Conservation (phyloP, 2,329 filamentous ascomycete species). For the Talaromyces sp. region DNA sequence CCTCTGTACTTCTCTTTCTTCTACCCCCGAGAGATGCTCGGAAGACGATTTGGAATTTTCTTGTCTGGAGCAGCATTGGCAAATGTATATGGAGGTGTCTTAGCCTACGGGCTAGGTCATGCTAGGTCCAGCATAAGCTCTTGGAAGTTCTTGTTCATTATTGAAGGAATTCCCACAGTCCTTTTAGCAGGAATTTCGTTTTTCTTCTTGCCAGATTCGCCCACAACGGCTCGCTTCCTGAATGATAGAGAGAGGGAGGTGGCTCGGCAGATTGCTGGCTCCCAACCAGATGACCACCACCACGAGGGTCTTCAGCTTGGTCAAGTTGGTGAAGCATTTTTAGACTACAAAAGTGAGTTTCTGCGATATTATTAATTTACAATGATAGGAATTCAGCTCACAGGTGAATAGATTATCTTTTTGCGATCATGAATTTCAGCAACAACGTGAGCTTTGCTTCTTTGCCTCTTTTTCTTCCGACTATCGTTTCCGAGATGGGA, state of each 20-base stretch:
- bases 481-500: conserved; percentile 31
- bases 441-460: conserved; percentile 28
- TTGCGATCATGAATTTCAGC: conserved; percentile 19
- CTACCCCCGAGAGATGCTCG: conserved; percentile 46
- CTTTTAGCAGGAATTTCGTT: conserved; percentile 34
- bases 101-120: conserved; percentile 30
- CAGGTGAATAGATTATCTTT: conserved; percentile 12
- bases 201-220: conserved; percentile 39
- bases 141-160: conserved; percentile 43
- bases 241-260: conserved; percentile 34
- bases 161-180: conserved; percentile 39
- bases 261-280: conserved; percentile 16
- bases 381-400: neutral
- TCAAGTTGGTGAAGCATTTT: conserved; percentile 14
- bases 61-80: conserved; percentile 30
- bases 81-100: conserved; percentile 32
- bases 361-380: no score
- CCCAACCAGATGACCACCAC: conserved; percentile 20
- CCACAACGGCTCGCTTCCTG: conserved; percentile 34
- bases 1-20: conserved; percentile 39
- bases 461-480: conserved; percentile 27
- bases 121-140: conserved; percentile 20
- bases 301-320: conserved; percentile 15
- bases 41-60: conserved; percentile 45
- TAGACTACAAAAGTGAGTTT: conserved; percentile 14